Evolutionary conservation across 192 early-diverging fungal species (phyloP).

Genomic region (Geosiphon pyriformis): DNA sequence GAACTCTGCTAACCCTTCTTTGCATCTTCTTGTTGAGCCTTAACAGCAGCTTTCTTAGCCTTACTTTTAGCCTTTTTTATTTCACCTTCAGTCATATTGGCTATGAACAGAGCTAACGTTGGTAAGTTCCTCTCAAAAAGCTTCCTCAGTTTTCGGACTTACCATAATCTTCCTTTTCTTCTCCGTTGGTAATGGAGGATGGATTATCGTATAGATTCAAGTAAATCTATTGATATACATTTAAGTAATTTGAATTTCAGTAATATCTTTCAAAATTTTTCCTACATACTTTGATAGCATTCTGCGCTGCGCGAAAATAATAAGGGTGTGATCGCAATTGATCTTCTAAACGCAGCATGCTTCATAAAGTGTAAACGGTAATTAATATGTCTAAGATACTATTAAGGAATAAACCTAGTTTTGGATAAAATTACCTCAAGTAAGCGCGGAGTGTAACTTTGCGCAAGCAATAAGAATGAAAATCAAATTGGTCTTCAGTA

Average conservation of each 20-base stretch:
- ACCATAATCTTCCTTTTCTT: conserved; percentile 34
- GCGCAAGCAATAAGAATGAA: conserved; percentile 89
- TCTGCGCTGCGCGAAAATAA: conserved; percentile 69
- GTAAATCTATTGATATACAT: conserved; percentile 34
- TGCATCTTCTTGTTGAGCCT: conserved; percentile 50
- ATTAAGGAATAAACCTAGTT: background rate
- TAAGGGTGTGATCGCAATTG: conserved; percentile 61
- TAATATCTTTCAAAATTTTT: conserved; percentile 20
- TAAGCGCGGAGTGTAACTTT: conserved; percentile 86
- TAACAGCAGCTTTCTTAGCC: conserved; percentile 68
- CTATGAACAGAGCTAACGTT: conserved; percentile 19
- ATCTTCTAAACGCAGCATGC: conserved; percentile 75
- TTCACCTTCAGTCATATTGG: conserved; percentile 64
- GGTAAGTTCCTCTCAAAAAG: background rate
- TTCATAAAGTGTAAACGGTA: conserved; percentile 11
- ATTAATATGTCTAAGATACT: background rate
- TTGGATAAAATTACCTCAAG: conserved; percentile 45
- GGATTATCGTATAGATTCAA: conserved; percentile 53
- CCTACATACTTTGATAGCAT: conserved; percentile 57
- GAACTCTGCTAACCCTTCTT: conserved; percentile 31
- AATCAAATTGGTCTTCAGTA: conserved; percentile 92
- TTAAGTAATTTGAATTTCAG: background rate
- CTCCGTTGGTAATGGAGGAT: conserved; percentile 38
- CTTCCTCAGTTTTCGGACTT: background rate
- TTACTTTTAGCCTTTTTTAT: conserved; percentile 74